Base-by-base conservation (phyloP, 257 asterid genomes). In the Eucommia ulmoides region DNA sequence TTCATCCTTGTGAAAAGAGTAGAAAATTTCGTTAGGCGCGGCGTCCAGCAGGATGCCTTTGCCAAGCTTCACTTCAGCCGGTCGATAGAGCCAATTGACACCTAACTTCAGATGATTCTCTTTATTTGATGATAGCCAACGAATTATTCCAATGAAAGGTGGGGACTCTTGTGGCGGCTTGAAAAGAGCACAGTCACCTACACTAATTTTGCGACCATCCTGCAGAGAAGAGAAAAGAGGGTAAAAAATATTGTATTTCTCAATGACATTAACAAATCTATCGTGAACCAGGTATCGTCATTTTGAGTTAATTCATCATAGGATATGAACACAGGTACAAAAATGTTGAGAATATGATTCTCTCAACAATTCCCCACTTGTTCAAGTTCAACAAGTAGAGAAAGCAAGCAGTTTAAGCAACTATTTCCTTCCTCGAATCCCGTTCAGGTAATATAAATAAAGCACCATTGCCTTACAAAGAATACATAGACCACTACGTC, bases 61-160 rank as follows among this genome's bases (percentile, higher is more conserved):
- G 51, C 66, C 63, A 67, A 72, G 74, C 57, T 67, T 72, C 55
- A 72, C 59, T 52, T 89, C 94, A 67, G 88, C 75, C 22, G 89
- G 80, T 55, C 96, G 78, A 66, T 85, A 85, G 12, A 84, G 83
- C 97, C 96, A 82, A 68, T 74, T 82, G 11, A 84, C 93, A 49
- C 84, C 82, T 49, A 88, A 18, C 52, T 47, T 68, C 73, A 80
- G 68, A 18, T 41, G 70, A 23, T 74, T 72, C 22, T 69, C 93
- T 46, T 76, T 59, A 22, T 55, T 53, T 41, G 57, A 48, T 42
- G 55, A 47, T 71, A 84, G 62, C 49, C 77, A 59, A 45, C 79
- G 87, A 54, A 88, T 80, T 69, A 82, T 53, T 51, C 92, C 89
- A 59, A 80, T 70, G 66, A 73, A 72, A 33, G 93, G 93, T 22